Conservation (phyloP, 169 alveolate genomes). For the Toxoplasma gondii region DNA sequence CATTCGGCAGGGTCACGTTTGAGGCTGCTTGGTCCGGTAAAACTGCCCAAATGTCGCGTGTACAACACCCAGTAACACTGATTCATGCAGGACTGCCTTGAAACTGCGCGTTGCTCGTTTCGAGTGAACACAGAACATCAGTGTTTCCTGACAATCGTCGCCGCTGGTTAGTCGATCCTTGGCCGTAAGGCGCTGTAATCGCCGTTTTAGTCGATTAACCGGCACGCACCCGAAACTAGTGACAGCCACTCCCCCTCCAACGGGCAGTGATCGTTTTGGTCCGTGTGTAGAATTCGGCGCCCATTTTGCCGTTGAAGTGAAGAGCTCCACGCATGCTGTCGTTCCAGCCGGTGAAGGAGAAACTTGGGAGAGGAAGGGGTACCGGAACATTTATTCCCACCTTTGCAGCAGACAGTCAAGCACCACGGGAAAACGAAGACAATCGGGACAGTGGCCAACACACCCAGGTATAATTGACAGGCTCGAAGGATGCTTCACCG, state of each 20-base stretch:
- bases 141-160: too few relatives aligned
- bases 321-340: slow-evolving; percentile 34
- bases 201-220: background rate
- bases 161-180: too few relatives aligned
- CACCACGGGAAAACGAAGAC: background rate
- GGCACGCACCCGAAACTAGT: background rate
- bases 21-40: too few relatives aligned
- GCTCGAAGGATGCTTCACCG: background rate
- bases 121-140: too few relatives aligned
- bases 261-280: slow-evolving; percentile 28
- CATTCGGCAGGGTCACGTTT: too few relatives aligned
- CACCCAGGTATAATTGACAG: background rate
- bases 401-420: slow-evolving; percentile 39
- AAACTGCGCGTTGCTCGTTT: too few relatives aligned
- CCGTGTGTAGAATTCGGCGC: slow-evolving; percentile 25
- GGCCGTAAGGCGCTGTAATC: background rate
- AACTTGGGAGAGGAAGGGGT: slow-evolving; percentile 82
- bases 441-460: background rate
- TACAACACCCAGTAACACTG: too few relatives aligned
- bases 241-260: background rate
- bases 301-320: slow-evolving; percentile 38
- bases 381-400: slow-evolving; percentile 88
- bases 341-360: slow-evolving; percentile 79
- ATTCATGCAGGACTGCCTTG: too few relatives aligned
- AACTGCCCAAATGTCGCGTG: too few relatives aligned